These are phyloP conservation scores for Colletotrichum plurivorum DNA, from an alignment of 2,329 filamentous ascomycete species.

Conservation along the genomic window DNA sequence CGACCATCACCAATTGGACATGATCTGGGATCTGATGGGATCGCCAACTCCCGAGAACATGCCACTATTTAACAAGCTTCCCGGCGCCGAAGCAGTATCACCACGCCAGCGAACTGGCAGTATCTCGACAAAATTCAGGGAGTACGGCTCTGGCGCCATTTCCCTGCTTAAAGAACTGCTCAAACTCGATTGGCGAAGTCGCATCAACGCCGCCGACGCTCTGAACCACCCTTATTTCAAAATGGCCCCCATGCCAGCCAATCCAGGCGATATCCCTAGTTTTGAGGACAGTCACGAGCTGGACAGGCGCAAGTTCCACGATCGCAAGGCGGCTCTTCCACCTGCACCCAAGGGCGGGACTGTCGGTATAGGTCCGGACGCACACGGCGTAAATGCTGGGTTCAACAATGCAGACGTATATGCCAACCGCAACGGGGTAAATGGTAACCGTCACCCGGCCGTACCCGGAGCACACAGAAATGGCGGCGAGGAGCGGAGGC, in stretches of 20 bases:
- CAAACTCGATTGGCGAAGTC: conserved; percentile 87
- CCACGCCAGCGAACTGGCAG: conserved; percentile 75
- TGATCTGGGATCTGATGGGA: conserved; percentile 94
- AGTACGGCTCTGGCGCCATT: conserved; percentile 81
- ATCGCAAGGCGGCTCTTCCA: conserved; percentile 85
- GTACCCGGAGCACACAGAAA: conserved; percentile 48
- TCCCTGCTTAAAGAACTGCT: conserved; percentile 86
- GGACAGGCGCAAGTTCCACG: conserved; percentile 92
- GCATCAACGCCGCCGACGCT: conserved; percentile 95
- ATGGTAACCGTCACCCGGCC: conserved; percentile 60
- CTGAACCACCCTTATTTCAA: conserved; percentile 94
- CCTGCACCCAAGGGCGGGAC: conserved; percentile 93
- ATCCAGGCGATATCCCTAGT: conserved; percentile 87
- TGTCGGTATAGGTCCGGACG: conserved; percentile 79
- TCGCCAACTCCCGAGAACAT: conserved; percentile 91
- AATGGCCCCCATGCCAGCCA: conserved; percentile 81
- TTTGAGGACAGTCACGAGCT: conserved; percentile 98
- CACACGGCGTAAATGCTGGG: conserved; percentile 61
- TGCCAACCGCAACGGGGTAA: conserved; percentile 62
- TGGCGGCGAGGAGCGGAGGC: conserved; percentile 59
- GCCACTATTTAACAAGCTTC: conserved; percentile 89
- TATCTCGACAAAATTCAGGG: conserved; percentile 80
- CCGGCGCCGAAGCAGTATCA: conserved; percentile 82
- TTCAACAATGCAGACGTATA: conserved; percentile 68
- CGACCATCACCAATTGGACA: conserved; percentile 89